Base-by-base conservation (phyloP, 805 yeast genomes). In the Kuraishia ogatae region DNA sequence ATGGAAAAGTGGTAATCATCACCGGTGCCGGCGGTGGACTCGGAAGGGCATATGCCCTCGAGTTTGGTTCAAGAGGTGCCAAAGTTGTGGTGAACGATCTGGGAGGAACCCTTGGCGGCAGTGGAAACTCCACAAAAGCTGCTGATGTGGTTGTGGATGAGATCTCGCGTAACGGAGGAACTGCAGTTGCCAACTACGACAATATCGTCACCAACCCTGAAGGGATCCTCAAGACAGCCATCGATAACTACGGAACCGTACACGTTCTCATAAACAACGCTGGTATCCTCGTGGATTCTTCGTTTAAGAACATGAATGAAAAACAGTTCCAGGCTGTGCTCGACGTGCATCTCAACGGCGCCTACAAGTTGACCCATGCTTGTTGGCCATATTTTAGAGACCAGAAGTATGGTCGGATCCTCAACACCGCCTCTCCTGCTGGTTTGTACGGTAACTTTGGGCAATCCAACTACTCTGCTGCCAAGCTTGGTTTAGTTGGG, bases 1-100 rank as follows among this genome's bases (percentile, higher is more conserved):
- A 89, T 64, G 90, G 84, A 63, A 85, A 87, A 69, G 97, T 93
- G 50, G 97, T 93, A 39, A 83, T 93, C 56, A 84, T 93, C 67
- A 93, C 97, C 52, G 99, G 99, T 39, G 94, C 97, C 51, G 99
- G 99, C 60, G 98, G 97, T 62, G 99, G 98, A 20, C 79, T 93
- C 50, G 99, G 99, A 23, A 87, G 80, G 64, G 83, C 83, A 52
- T 93, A 93, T 71, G 96, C 97, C 4, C 73, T 90, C 35, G 90
- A 87, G 62, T 93, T 79, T 71, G 98, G 96, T 49, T 75, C 83
- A 57, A 79, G 96, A 61, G 98, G 98, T 39, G 99, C 97, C 58
- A 85, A 86, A 63, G 97, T 93, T 43, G 97, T 93, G 24, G 97
- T 93, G 35, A 93, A 93, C 68, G 99, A 93, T 71, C 78, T 93